phyloP scores from a whole-genome alignment of 108 stramenopile genomes.

The Nannochloropsis salina region DNA sequence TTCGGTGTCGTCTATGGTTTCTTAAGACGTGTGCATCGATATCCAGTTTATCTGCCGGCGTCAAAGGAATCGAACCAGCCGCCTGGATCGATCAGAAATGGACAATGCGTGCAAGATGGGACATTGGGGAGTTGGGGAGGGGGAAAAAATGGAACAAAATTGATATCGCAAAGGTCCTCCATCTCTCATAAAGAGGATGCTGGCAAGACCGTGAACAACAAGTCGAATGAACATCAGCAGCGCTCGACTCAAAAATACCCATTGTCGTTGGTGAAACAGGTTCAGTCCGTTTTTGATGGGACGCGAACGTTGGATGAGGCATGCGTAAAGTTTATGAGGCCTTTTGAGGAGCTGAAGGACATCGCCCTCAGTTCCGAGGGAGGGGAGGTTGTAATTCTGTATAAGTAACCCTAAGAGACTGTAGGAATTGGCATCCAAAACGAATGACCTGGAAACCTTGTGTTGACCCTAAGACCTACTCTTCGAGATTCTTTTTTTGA shows the following conservation, averaged over 20 bases:
- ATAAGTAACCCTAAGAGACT: neutral
- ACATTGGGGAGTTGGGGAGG: no score
- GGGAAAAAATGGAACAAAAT: no score
- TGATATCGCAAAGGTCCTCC: no score
- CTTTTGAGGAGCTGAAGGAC: neutral
- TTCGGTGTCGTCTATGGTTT: conserved; percentile 77
- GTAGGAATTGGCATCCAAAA: no score
- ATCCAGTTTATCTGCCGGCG: conserved; percentile 49
- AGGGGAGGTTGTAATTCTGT: conserved; percentile 12
- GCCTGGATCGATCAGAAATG: no score
- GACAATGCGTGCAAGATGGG: no score
- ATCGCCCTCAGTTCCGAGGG: neutral
- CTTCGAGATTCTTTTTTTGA: no score
- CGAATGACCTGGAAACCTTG: no score
- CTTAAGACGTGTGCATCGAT: conserved; percentile 68
- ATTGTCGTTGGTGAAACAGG: neutral
- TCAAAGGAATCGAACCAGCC: neutral
- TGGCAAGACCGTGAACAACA: no score
- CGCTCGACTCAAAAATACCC: neutral
- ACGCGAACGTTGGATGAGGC: neutral
- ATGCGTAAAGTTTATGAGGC: conserved; percentile 12
- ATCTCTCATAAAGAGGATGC: no score
- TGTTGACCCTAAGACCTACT: no score
- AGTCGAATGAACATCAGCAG: no score
- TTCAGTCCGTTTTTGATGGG: neutral